Conservation (phyloP, 257 asterid genomes). For the Forsythia suspensa region DNA sequence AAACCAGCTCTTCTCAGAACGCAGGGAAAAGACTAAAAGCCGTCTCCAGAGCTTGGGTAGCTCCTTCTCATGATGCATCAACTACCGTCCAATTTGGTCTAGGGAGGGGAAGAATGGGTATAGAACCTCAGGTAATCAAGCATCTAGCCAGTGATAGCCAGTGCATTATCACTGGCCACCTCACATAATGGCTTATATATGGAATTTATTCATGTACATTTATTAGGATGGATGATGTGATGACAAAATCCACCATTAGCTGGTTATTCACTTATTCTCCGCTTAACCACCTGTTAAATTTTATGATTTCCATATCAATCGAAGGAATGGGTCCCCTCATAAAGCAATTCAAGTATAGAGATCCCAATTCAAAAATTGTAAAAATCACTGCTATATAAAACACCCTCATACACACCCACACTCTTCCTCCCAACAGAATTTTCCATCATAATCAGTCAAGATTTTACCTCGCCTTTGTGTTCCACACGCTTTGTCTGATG, state of each 20-base stretch:
- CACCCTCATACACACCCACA: background rate
- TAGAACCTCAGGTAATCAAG: background rate
- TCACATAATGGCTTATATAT: background rate
- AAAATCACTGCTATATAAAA: background rate
- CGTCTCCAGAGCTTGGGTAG: background rate
- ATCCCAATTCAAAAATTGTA: background rate
- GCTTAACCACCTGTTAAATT: background rate
- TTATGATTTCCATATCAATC: background rate
- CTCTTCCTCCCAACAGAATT: background rate
- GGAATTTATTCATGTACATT: background rate
- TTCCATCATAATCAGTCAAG: background rate
- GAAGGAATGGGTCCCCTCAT: no score
- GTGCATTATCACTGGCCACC: background rate
- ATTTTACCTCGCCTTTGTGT: constrained; percentile 76
- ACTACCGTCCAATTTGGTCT: background rate
- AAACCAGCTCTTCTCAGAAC: background rate
- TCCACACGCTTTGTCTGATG: constrained; percentile 68
- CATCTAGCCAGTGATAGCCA: background rate
- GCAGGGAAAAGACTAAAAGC: background rate
- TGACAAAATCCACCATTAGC: background rate
- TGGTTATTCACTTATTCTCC: background rate
- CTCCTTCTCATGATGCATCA: background rate
- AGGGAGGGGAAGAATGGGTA: background rate
- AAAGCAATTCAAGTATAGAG: background rate
- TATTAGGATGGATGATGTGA: background rate